A percentile compares a stretch with the other conserved stretches of the same genome.
phyloP scores from a whole-genome alignment of 345 rosid species.

The Euphorbia peplus region DNA sequence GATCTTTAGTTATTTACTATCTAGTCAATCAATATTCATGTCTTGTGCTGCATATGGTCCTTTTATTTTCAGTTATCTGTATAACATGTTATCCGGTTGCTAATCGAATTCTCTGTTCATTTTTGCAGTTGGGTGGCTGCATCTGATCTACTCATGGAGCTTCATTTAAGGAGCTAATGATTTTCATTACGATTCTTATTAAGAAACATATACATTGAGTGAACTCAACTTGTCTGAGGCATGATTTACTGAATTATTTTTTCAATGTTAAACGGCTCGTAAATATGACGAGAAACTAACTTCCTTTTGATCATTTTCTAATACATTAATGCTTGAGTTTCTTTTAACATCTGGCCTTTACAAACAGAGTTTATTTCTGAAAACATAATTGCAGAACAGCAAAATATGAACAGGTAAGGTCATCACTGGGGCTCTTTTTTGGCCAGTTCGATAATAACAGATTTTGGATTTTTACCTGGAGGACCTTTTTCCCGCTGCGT shows the following conservation, averaged over 20 bases:
- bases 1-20: background rate
- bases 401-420: background rate
- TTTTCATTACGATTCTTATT: background rate
- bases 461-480: slow-evolving; percentile 75
- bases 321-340: background rate
- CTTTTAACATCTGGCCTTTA: background rate
- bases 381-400: slow-evolving; percentile 13
- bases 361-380: slow-evolving; percentile 8
- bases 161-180: background rate
- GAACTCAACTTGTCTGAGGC: background rate
- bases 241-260: background rate
- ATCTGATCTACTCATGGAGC: slow-evolving; percentile 10
- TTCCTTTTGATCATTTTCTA: background rate
- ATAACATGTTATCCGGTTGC: background rate
- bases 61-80: background rate
- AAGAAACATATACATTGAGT: background rate
- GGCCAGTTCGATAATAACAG: slow-evolving; percentile 33
- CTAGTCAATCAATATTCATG: background rate
- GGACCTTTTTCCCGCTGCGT: slow-evolving; percentile 81
- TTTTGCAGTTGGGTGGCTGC: slow-evolving; percentile 28
- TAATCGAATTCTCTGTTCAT: slow-evolving; percentile 1
- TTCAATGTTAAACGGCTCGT: background rate
- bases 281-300: background rate
- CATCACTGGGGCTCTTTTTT: slow-evolving; percentile 4
- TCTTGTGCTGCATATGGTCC: background rate